Evolutionary conservation across 306 rosid genomes (phyloP).

Genomic region (Fragaria iinumae): DNA sequence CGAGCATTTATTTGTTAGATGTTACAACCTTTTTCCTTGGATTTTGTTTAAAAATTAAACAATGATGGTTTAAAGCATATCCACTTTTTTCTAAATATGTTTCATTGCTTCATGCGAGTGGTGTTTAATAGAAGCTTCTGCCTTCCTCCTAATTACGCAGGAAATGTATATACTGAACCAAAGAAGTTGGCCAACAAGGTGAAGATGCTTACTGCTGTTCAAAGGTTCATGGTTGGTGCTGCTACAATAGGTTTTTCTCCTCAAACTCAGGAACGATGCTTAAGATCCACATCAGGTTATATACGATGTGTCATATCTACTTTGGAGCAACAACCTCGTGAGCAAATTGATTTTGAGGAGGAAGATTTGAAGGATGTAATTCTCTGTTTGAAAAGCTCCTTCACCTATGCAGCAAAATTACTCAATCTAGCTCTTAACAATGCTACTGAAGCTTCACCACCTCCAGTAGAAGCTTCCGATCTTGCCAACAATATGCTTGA

Average conservation of each 20-base stretch:
- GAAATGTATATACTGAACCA: slow-evolving; percentile 32
- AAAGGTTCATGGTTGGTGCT: slow-evolving; percentile 69
- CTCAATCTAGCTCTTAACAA: slow-evolving; percentile 45
- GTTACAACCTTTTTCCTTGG: background rate
- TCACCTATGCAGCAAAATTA: slow-evolving; percentile 76
- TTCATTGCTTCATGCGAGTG: background rate
- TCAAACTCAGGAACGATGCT: slow-evolving; percentile 46
- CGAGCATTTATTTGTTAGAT: no score
- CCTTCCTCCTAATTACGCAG: slow-evolving; percentile 34
- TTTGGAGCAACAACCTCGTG: slow-evolving; percentile 34
- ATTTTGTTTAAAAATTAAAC: background rate
- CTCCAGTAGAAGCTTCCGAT: slow-evolving; percentile 37
- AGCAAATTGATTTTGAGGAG: slow-evolving; percentile 47
- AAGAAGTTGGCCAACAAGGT: slow-evolving; percentile 42
- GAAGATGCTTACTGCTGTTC: slow-evolving; percentile 74
- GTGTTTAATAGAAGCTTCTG: slow-evolving; percentile 12
- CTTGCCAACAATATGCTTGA: slow-evolving; percentile 73
- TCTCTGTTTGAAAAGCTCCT: slow-evolving; percentile 63
- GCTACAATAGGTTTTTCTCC: slow-evolving; percentile 48
- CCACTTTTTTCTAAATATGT: background rate
- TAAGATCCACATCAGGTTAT: slow-evolving; percentile 58
- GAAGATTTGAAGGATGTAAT: slow-evolving; percentile 48
- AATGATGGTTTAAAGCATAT: background rate
- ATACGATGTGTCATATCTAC: slow-evolving; percentile 33
- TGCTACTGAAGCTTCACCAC: slow-evolving; percentile 42